Percentiles rank a stretch among this genome's conserved stretches.
Evolutionary conservation across 2,329 filamentous ascomycete species (phyloP).

Genomic region (Biscogniauxia sp.): DNA sequence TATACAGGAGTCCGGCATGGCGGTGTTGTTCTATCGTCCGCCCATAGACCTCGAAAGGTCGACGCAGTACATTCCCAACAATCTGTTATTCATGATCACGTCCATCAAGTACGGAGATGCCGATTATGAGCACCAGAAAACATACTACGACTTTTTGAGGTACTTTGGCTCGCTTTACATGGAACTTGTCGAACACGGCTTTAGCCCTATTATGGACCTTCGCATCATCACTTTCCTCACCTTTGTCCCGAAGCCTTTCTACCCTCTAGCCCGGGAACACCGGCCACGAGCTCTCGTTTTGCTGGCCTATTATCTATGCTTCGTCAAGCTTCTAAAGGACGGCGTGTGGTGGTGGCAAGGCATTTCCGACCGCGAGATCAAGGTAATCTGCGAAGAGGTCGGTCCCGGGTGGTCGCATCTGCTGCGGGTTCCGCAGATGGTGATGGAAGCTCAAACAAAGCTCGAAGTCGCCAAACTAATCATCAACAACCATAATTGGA

Average conservation of each 20-base stretch:
- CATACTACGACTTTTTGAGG: slow-evolving; percentile 47
- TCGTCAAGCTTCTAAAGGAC: slow-evolving; percentile 41
- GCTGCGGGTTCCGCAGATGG: slow-evolving; percentile 41
- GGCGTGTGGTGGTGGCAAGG: slow-evolving; percentile 50
- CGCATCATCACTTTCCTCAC: slow-evolving; percentile 54
- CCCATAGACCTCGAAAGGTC: slow-evolving; percentile 44
- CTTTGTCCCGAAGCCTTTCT: slow-evolving; percentile 44
- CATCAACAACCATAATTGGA: slow-evolving; percentile 44
- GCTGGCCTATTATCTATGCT: slow-evolving; percentile 51
- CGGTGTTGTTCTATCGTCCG: slow-evolving; percentile 48
- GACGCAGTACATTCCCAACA: slow-evolving; percentile 41
- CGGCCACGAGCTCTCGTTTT: slow-evolving; percentile 50
- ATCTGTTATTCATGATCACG: slow-evolving; percentile 49
- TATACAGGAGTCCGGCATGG: slow-evolving; percentile 42
- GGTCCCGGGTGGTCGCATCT: slow-evolving; percentile 40
- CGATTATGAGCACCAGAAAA: slow-evolving; percentile 38
- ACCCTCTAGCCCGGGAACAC: slow-evolving; percentile 41
- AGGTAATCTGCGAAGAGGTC: slow-evolving; percentile 41
- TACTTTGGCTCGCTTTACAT: slow-evolving; percentile 52
- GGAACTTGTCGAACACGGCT: slow-evolving; percentile 43
- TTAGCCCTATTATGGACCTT: slow-evolving; percentile 44
- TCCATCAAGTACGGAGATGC: slow-evolving; percentile 42
- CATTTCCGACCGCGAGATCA: slow-evolving; percentile 45
- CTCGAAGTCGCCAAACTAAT: slow-evolving; percentile 41
- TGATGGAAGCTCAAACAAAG: slow-evolving; percentile 33